phyloP scores from a whole-genome alignment of 208 protist species.

The Leishmania lainsoni region DNA sequence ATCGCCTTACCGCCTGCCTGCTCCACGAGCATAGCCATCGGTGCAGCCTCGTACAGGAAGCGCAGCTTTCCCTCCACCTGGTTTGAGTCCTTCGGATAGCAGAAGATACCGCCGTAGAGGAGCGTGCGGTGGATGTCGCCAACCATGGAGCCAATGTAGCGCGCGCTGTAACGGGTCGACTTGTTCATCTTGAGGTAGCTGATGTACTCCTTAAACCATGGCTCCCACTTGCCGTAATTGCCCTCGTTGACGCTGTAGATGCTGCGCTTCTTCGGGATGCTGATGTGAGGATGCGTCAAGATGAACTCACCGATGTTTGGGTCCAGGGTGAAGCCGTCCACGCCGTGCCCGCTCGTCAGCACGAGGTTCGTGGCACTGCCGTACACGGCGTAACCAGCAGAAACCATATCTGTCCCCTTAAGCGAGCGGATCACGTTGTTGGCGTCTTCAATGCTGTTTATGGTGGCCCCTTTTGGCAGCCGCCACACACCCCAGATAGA shows the following conservation, averaged over 20 bases:
- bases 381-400: conserved; percentile 96
- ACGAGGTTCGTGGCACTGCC: conserved; percentile 94
- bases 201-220: conserved; percentile 81
- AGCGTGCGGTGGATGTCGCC: conserved; percentile 98
- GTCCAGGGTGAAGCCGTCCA: conserved; percentile 96
- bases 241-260: conserved; percentile 99
- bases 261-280: conserved; percentile 80
- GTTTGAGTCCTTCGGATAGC: conserved; percentile 94
- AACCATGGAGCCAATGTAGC: conserved; percentile 96
- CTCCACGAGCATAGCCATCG: conserved; percentile 93
- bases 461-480: conserved; percentile 70
- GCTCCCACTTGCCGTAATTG: conserved; percentile 77
- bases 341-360: conserved; percentile 89
- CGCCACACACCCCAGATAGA: conserved; percentile 93
- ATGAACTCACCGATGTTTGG: conserved; percentile 97
- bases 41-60: conserved; percentile 97
- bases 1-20: conserved; percentile 90
- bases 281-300: conserved; percentile 94
- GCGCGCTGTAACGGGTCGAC: conserved; percentile 61
- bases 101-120: conserved; percentile 98
- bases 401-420: conserved; percentile 75
- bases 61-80: conserved; percentile 97
- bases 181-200: conserved; percentile 70
- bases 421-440: conserved; percentile 67
- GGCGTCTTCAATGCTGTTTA: conserved; percentile 79